Conservation (phyloP, 2,329 filamentous ascomycete species). For the Pochonia chlamydosporia region DNA sequence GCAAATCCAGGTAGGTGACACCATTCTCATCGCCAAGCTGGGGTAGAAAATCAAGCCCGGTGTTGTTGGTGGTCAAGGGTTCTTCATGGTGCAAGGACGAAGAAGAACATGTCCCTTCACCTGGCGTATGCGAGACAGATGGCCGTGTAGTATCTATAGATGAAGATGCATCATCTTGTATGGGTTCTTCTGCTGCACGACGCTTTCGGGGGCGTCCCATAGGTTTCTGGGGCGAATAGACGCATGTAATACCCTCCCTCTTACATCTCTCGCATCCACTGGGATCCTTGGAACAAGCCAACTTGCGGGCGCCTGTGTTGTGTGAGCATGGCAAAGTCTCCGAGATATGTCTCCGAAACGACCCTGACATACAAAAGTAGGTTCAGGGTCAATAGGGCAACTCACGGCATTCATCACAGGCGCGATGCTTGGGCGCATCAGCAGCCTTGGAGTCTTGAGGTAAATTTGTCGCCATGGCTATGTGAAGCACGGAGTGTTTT, state of each 20-base stretch:
- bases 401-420: constrained; percentile 64
- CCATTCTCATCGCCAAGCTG: constrained; percentile 17
- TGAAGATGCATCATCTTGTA: neutral
- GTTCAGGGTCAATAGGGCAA: neutral
- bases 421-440: constrained; percentile 45
- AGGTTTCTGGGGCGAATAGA: constrained; percentile 59
- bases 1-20: constrained; percentile 31
- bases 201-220: constrained; percentile 62
- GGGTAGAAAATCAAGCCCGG: constrained; percentile 30
- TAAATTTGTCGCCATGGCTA: neutral
- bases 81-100: neutral
- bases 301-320: constrained; percentile 51
- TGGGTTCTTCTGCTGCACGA: constrained; percentile 26
- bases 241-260: constrained; percentile 49
- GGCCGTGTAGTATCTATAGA: neutral
- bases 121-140: neutral
- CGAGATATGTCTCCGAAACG: constrained; percentile 11
- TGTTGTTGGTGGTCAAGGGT: constrained; percentile 7
- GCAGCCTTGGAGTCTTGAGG: constrained; percentile 7
- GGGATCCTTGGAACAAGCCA: constrained; percentile 58
- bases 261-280: constrained; percentile 55
- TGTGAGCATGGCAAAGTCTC: constrained; percentile 21
- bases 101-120: neutral
- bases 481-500: neutral
- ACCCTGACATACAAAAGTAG: too few relatives aligned